phyloP scores from a whole-genome alignment of 768 basidiomycete genomes.

The Mycena olivaceomarginata region DNA sequence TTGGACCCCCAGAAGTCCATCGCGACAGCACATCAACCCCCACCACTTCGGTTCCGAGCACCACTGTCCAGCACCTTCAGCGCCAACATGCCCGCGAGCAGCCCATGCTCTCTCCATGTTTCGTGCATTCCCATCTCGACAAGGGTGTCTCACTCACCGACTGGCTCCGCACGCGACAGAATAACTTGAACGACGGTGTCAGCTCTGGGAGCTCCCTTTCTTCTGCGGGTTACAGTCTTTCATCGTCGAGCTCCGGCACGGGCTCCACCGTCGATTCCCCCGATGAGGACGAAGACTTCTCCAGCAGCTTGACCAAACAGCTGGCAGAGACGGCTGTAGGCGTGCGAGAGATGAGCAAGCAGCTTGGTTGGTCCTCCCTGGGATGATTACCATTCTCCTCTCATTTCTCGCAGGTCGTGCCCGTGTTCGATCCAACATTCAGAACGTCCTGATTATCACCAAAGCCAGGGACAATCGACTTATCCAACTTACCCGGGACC shows the following conservation, averaged over 20 bases:
- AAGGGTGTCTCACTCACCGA: slow-evolving; percentile 86
- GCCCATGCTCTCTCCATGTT: slow-evolving; percentile 85
- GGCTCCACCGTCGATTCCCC: slow-evolving; percentile 55
- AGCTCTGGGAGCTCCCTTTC: slow-evolving; percentile 42
- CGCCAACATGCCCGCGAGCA: slow-evolving; percentile 53
- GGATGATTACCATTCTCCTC: slow-evolving; percentile 36
- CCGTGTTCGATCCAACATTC: slow-evolving; percentile 92
- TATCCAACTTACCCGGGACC: slow-evolving; percentile 94
- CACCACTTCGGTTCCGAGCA: slow-evolving; percentile 44
- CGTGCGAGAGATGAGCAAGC: slow-evolving; percentile 99
- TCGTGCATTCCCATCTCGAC: slow-evolving; percentile 95
- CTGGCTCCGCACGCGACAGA: slow-evolving; percentile 75
- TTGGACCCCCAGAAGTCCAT: slow-evolving; percentile 40
- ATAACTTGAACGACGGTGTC: slow-evolving; percentile 51
- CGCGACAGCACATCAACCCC: slow-evolving; percentile 50
- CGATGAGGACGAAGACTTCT: slow-evolving; percentile 81
- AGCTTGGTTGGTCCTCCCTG: slow-evolving; percentile 82
- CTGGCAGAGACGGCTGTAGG: slow-evolving; percentile 98
- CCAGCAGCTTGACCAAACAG: slow-evolving; percentile 90
- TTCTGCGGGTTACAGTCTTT: slow-evolving; percentile 38
- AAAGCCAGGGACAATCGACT: slow-evolving; percentile 98
- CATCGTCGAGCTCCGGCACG: slow-evolving; percentile 47
- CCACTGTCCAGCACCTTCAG: slow-evolving; percentile 44
- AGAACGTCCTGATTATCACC: slow-evolving; percentile 95
- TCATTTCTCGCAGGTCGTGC: slow-evolving; percentile 82